These are phyloP conservation scores for Penicillium frequentans DNA, from an alignment of 2,329 filamentous ascomycete genomes.

Conservation along the genomic window DNA sequence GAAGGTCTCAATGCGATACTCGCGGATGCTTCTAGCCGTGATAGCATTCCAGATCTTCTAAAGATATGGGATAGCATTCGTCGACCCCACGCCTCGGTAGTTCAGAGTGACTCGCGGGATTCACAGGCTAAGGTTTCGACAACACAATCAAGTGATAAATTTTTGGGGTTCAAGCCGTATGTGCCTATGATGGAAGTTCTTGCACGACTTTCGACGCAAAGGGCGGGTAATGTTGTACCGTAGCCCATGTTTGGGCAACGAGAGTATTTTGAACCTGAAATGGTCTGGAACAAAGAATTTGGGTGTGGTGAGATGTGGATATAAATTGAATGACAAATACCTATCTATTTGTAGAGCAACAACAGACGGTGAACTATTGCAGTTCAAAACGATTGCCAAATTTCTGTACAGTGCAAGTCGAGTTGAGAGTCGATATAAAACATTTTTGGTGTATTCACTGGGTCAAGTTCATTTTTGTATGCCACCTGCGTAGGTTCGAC, in stretches of 20 bases:
- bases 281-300: not conserved
- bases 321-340: no score
- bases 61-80: not conserved
- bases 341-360: no score
- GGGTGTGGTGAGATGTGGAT: no score
- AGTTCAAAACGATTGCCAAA: no score
- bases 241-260: no score
- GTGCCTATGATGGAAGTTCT: not conserved
- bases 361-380: no score
- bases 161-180: not conserved
- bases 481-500: not conserved
- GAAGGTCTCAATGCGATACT: constrained; percentile 33
- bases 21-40: not conserved
- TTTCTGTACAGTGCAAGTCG: no score
- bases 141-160: not conserved
- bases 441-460: not conserved
- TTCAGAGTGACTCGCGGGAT: not conserved
- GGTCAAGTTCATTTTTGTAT: not conserved
- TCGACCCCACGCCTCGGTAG: not conserved
- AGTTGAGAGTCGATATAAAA: not conserved
- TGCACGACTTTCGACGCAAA: not conserved
- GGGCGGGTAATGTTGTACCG: not conserved
- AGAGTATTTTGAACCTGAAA: not conserved
- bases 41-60: not conserved
- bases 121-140: not conserved